Percentiles rank a stretch among this genome's conserved stretches.
Evolutionary conservation across 1,139 yeast species (phyloP).

Genomic region (Groenewaldozyma sp.): DNA sequence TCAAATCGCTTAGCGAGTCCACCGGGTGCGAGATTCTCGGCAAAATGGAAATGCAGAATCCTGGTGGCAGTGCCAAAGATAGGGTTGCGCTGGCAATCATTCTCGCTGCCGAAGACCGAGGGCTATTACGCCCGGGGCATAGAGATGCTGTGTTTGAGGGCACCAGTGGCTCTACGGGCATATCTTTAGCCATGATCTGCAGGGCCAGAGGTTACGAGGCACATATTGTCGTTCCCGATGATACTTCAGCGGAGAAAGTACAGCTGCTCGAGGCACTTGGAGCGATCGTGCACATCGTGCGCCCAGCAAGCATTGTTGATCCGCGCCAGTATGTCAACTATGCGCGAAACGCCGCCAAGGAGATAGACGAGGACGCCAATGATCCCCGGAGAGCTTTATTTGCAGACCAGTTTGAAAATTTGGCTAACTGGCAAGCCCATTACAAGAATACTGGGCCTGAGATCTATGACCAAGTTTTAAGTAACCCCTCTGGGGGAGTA

Average conservation of each 20-base stretch:
- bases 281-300: constrained; percentile 78
- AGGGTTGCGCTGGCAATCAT: constrained; percentile 86
- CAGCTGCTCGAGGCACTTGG: constrained; percentile 64
- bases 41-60: constrained; percentile 76
- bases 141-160: constrained; percentile 82
- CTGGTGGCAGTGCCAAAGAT: constrained; percentile 95
- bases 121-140: constrained; percentile 46
- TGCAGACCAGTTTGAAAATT: constrained; percentile 95
- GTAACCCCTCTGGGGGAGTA: no score
- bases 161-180: constrained; percentile 93
- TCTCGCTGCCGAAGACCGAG: constrained; percentile 51
- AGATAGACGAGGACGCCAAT: constrained; percentile 37
- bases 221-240: constrained; percentile 92
- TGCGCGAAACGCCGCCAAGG: constrained; percentile 58
- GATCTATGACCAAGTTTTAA: constrained; percentile 63
- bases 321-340: constrained; percentile 88
- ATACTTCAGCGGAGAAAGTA: constrained; percentile 78
- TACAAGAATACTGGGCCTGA: constrained; percentile 86
- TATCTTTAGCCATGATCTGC: constrained; percentile 80
- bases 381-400: constrained; percentile 48
- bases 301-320: constrained; percentile 93
- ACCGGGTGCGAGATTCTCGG: constrained; percentile 85
- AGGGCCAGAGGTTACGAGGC: constrained; percentile 82
- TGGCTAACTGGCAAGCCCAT: constrained; percentile 81
- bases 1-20: constrained; percentile 59